Evolutionary conservation across 768 basidiomycete species (phyloP), one percentile per base, ranked within the genome.

Genomic region (Trametes gibbosa): DNA sequence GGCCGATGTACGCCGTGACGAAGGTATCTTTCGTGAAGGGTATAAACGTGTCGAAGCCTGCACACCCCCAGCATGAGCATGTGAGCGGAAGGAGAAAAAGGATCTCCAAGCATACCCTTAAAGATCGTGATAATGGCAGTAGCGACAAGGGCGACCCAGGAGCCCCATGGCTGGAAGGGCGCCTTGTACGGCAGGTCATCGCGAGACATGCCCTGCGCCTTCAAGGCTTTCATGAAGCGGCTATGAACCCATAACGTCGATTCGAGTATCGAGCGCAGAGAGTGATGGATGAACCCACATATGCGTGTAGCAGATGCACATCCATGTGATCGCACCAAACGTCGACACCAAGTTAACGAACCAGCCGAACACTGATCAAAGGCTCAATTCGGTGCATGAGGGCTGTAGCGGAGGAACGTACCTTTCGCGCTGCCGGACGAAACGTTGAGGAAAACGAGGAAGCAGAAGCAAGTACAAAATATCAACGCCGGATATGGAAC

Each of bases 111-210:
- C 63, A 45, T 59, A 67, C 81, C 82, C 69, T 87, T 85, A 75
- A 86, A 85, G 6, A 84, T 55, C 3, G 79, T 79, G 61, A 86
- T 81, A 51, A 84, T 74, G 10, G 63, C 75, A 1, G 82, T 84
- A 29, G 79, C 72, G 42, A 76, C 72, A 13, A 85, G 69, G 24
- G 84, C 86, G 66, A 84, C 80, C 81, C 79, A 84, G 42, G 80
- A 81, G 23, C 83, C 81, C 71, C 77, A 85, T 24, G 83, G 83
- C 66, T 82, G 82, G 68, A 84, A 83, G n/a, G 85, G 84, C 7
- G 81, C 84, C 68, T 81, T 76, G 75, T 79, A 81, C 6, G 79
- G 77, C 24, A 81, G 70, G 48, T 72, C 72, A 56, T 76, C 73
- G 24, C 79, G 66, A 5, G 70, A 71, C 62, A 77, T 72, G 19